A percentile compares a stretch with the other conserved stretches of the same genome.
phyloP scores from a whole-genome alignment of 2,329 filamentous ascomycete genomes.

The Ascochyta fabae region DNA sequence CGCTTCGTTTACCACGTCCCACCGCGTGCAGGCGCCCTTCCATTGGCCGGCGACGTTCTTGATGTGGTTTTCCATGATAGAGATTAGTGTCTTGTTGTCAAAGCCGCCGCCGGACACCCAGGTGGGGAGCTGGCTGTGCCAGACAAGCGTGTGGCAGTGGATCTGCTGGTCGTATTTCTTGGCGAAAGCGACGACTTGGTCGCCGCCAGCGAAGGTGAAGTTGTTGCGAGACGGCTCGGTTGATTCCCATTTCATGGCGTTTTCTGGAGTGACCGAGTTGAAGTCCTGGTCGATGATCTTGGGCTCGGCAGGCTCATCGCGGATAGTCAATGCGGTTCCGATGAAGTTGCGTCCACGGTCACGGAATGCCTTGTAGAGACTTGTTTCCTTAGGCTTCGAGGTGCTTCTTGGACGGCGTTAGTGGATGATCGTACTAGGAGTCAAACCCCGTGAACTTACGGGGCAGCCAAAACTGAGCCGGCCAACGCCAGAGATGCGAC shows the following conservation, averaged over 20 bases:
- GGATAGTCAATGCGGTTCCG: slow-evolving; percentile 36
- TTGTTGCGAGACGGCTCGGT: slow-evolving; percentile 47
- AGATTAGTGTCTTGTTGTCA: slow-evolving; percentile 51
- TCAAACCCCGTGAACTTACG: background rate
- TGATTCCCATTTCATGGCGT: slow-evolving; percentile 45
- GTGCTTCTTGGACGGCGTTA: background rate
- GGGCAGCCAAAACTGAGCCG: slow-evolving; percentile 31
- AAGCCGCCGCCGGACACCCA: slow-evolving; percentile 49
- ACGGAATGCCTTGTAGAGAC: slow-evolving; percentile 35
- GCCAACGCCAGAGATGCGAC: slow-evolving; percentile 31
- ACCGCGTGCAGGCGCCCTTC: slow-evolving; percentile 48
- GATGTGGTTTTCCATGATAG: slow-evolving; percentile 53
- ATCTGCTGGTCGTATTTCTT: slow-evolving; percentile 43
- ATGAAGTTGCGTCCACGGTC: slow-evolving; percentile 32
- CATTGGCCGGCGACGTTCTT: slow-evolving; percentile 48
- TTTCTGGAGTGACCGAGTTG: slow-evolving; percentile 38
- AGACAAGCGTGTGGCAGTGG: slow-evolving; percentile 52
- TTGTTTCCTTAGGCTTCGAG: slow-evolving; percentile 24
- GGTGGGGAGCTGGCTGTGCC: slow-evolving; percentile 50
- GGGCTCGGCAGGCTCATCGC: slow-evolving; percentile 32
- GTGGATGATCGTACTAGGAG: background rate
- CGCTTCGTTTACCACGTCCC: slow-evolving; percentile 53
- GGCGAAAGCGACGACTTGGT: slow-evolving; percentile 45
- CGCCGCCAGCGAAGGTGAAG: slow-evolving; percentile 49
- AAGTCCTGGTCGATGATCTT: slow-evolving; percentile 38